These are phyloP conservation scores for Cladophialophora yegresii DNA, from an alignment of 2,329 filamentous ascomycete species.

Conservation along the genomic window DNA sequence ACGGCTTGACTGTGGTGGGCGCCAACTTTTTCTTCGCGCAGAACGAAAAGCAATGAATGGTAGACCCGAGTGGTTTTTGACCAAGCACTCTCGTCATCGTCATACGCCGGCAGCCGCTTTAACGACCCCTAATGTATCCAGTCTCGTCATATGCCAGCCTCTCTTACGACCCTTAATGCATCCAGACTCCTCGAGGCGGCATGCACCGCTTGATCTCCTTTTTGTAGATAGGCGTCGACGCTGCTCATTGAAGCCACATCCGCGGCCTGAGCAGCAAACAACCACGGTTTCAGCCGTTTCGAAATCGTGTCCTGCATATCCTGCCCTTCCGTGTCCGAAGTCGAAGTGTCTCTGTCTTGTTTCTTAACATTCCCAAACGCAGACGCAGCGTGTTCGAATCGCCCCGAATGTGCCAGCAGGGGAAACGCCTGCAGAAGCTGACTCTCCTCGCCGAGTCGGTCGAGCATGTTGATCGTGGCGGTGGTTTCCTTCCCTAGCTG, in stretches of 20 bases:
- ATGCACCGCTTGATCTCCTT: slow-evolving; percentile 27
- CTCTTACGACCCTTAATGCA: slow-evolving; percentile 18
- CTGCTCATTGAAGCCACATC: slow-evolving; percentile 16
- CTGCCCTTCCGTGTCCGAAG: not conserved
- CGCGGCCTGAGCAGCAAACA: slow-evolving; percentile 34
- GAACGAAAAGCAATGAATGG: slow-evolving; percentile 36
- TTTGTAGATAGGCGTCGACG: slow-evolving; percentile 22
- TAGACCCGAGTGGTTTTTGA: too few species aligned
- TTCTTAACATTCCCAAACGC: slow-evolving; percentile 20
- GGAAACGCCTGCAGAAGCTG: slow-evolving; percentile 35
- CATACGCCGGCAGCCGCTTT: not conserved
- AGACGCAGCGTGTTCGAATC: slow-evolving; percentile 22
- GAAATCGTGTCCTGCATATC: slow-evolving; percentile 24
- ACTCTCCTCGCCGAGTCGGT: slow-evolving; percentile 35
- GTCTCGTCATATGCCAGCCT: slow-evolving; percentile 11
- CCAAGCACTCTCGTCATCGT: too few species aligned
- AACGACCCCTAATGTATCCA: slow-evolving; percentile 21
- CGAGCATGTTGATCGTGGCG: slow-evolving; percentile 25
- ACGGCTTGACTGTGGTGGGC: slow-evolving; percentile 39
- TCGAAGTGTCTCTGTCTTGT: too few species aligned
- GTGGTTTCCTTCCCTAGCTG: slow-evolving; percentile 20
- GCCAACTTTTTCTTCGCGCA: slow-evolving; percentile 40
- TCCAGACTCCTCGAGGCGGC: slow-evolving; percentile 19
- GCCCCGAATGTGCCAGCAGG: slow-evolving; percentile 20
- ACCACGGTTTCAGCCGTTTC: slow-evolving; percentile 29